These are phyloP conservation scores for Microglena sp. DNA, from an alignment of 139 green algal species.

Conservation along the genomic window DNA sequence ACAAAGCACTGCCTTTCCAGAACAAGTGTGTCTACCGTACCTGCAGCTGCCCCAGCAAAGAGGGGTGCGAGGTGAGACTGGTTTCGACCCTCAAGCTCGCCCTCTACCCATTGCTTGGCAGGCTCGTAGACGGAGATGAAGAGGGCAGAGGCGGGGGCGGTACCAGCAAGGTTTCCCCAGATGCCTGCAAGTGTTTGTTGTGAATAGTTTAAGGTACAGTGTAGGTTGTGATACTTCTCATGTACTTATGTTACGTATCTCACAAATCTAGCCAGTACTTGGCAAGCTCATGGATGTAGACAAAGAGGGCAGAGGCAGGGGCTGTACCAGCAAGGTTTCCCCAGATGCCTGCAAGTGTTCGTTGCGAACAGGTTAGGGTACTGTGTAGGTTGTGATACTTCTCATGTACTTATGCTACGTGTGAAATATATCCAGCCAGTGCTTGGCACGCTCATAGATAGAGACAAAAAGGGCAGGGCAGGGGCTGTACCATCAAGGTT, in stretches of 20 bases:
- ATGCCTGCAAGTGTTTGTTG: no score
- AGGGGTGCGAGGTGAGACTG: no score
- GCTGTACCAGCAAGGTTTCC: conserved; percentile 73
- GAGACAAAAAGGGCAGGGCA: conserved; percentile 84
- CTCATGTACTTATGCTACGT: no score
- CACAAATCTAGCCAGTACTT: conserved; percentile 64
- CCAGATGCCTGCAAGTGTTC: conserved; percentile 54
- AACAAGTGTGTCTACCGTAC: no score
- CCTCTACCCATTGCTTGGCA: conserved; percentile 55
- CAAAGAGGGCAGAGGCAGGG: conserved; percentile 85
- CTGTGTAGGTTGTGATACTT: no score
- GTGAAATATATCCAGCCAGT: conserved; percentile 37
- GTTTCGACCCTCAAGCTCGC: no score
- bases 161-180: conserved; percentile 69
- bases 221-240: no score
- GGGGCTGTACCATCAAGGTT: conserved; percentile 74
- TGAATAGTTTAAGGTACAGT: no score
- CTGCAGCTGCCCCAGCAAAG: no score
- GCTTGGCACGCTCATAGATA: conserved; percentile 89
- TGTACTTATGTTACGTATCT: no score
- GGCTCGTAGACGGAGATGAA: conserved; percentile 94
- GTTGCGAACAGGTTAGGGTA: no score
- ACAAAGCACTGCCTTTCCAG: no score
- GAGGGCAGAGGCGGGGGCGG: conserved; percentile 78
- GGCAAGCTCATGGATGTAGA: conserved; percentile 85